These are phyloP conservation scores for Esteya vermicola DNA, from an alignment of 2,329 filamentous ascomycete genomes.

Conservation along the genomic window DNA sequence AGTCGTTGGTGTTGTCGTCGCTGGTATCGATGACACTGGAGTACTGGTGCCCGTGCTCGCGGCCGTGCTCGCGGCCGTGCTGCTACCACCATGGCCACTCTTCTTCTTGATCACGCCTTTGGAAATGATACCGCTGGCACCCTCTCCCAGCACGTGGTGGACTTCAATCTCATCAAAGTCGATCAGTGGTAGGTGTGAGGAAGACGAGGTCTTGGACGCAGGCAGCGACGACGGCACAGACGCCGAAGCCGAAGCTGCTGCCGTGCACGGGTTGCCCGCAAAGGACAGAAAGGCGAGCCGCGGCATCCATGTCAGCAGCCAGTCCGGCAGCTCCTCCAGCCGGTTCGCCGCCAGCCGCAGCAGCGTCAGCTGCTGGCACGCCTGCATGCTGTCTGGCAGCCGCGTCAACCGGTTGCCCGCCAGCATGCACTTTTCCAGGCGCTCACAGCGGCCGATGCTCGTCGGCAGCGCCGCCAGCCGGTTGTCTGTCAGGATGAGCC, in stretches of 20 bases:
- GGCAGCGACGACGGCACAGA: not conserved
- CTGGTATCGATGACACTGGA: slow-evolving; percentile 3
- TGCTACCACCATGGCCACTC: not conserved
- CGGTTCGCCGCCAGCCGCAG: slow-evolving; percentile 29
- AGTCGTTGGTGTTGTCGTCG: slow-evolving; percentile 3
- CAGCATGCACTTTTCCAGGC: slow-evolving; percentile 34
- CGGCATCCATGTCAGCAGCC: slow-evolving; percentile 26
- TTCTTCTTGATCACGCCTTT: slow-evolving; percentile 16
- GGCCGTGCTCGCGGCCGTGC: not conserved
- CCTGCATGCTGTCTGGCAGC: slow-evolving; percentile 26
- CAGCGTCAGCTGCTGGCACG: slow-evolving; percentile 27
- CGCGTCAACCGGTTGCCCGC: slow-evolving; percentile 26
- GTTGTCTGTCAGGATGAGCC: slow-evolving; percentile 34
- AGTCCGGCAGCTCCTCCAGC: slow-evolving; percentile 22
- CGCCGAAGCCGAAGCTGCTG: slow-evolving; percentile 1
- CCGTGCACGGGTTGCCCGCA: slow-evolving; percentile 29
- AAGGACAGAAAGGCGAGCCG: slow-evolving; percentile 31
- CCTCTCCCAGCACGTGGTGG: slow-evolving; percentile 25
- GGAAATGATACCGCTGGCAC: slow-evolving; percentile 31
- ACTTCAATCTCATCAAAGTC: slow-evolving; percentile 26
- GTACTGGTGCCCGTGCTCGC: slow-evolving; percentile 3
- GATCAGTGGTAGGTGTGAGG: slow-evolving; percentile 19
- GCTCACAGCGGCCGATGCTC: slow-evolving; percentile 26
- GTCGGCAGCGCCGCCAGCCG: slow-evolving; percentile 21
- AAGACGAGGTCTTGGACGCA: slow-evolving; percentile 5